Evolutionary conservation across 371 early-diverging fungal genomes (phyloP), one percentile per base, ranked within the genome.

Genomic region (Lichtheimia ornata): DNA sequence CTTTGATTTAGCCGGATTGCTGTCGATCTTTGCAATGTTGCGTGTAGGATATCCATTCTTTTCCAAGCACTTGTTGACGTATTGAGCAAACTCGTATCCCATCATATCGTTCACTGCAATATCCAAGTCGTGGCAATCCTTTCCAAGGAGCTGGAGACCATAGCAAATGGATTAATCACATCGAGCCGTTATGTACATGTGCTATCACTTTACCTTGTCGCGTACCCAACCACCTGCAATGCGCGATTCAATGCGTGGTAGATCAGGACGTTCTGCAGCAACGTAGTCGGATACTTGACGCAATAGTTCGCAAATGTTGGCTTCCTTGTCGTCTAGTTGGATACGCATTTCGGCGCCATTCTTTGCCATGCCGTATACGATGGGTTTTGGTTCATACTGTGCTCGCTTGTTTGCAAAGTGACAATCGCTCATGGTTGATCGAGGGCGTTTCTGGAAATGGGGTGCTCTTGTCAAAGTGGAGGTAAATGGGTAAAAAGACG

Each of bases 171-270:
- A n/a, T 45, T 42, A 22, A 40, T 35, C 13, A 55, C 15, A 20
- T 28, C 14, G 30, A 27, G 35, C 14, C 13, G 49, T 50, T 3
- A 44, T 18, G 17, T 43, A 44, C 3, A 17, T 3, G 6, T 47
- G 18, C 35, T n/a, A 1, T 7, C 22, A 15, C 5, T 45, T 47
- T 77, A 91, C 92, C 86, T 98, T 99, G 75, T 99, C 99, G 47
- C 99, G 87, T 50, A 99, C 99, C 99, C 99, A 99, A 9, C 99
- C 99, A 60, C 99, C 99, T 24, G 97, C 97, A 55, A 98, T 90
- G n/a, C 99, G 81, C 52, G 95, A 82, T 49, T 85, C 85, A 49
- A 94, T 77, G 18, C 66, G 74, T 1, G 85, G 84, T 59, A 74
- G 67, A 57, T 77, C 82, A 53, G 81, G 82, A 63, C 72, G 76